Evolutionary conservation across 352 stramenopile species (phyloP).

Genomic region (Phytophthora syringae): DNA sequence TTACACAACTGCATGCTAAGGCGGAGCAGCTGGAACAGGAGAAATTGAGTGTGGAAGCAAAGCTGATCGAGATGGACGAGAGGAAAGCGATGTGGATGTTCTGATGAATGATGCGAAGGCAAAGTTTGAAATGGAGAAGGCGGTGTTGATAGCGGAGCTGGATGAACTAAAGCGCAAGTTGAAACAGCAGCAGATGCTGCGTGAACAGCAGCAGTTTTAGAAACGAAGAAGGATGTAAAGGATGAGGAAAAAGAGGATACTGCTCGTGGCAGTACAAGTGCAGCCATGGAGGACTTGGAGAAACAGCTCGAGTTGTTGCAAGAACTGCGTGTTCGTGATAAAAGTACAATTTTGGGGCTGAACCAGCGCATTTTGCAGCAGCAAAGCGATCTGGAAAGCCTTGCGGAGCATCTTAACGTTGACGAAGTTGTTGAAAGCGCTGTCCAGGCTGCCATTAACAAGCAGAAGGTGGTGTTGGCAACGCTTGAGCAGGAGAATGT

Average conservation of each 20-base stretch:
- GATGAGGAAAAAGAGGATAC: conserved; percentile 10
- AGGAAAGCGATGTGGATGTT: conserved; percentile 63
- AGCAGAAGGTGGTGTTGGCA: conserved; percentile 39
- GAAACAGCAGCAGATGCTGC: conserved; percentile 41
- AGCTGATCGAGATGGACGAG: conserved; percentile 83
- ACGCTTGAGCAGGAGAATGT: conserved; percentile 41
- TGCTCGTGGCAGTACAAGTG: conserved; percentile 8
- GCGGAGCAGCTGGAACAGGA: conserved; percentile 60
- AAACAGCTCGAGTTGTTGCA: conserved; percentile 69
- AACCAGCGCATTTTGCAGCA: conserved; percentile 65
- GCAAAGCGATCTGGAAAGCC: conserved; percentile 63
- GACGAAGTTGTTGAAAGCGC: conserved; percentile 41
- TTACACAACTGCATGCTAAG: conserved; percentile 60
- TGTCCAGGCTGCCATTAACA: conserved; percentile 41
- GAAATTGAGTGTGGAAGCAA: conserved; percentile 60
- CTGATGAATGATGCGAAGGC: conserved; percentile 50
- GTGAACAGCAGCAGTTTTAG: conserved; percentile 46
- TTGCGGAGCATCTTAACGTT: conserved; percentile 58
- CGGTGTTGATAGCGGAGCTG: conserved; percentile 48
- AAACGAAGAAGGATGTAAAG: conserved; percentile 6
- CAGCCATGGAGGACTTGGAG: conserved; percentile 51
- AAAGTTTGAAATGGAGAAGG: conserved; percentile 67
- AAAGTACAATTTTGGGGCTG: conserved; percentile 62
- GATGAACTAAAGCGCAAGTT: conserved; percentile 49
- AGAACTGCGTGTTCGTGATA: conserved; percentile 70